Evolutionary conservation across 1,139 yeast genomes (phyloP), one percentile per base, ranked within the genome.

Genomic region (Hanseniaspora sp.): DNA sequence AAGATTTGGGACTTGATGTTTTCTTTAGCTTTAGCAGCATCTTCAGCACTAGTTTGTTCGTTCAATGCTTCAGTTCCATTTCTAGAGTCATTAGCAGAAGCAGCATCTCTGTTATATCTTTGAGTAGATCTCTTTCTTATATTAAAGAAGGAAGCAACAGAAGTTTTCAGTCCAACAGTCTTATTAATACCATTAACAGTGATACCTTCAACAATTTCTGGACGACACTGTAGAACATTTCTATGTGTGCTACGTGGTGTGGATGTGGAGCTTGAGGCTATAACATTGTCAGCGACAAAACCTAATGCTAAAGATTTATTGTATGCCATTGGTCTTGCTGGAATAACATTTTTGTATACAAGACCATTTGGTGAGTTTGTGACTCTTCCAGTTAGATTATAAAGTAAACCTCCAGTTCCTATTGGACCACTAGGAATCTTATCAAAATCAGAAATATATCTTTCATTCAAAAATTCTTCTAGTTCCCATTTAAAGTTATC

Each of bases 301-400:
- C 54, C 54, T 33, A 51, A 15, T 7, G 54, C 17, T 43, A 51
- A 38, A 23, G 37, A 29, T 29, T 12, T 44, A 29, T 44, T 51
- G 29, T 44, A 13, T 11, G 42, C 12, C 70, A 45, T 44, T 9
- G 42, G 35, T 71, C 96, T 80, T 58, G 94, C 95, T 15, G 85
- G 84, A 13, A 80, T 82, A 39, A 82, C 72, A 56, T 73, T 72
- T 38, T 79, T 78, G 56, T 78, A 73, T 55, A 75, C 71, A 41
- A 82, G 70, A 48, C 96, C 96, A 60, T 82, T 78, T 35, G 95
- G 95, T 2, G 88, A 76, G 68, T 83, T 85, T 58, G 74, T 66
- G 49, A 86, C 71, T 65, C 88, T 76, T 7, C 95, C 95, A 59
- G 76, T 77, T 60, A 83, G 76, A 51, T 75, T 75, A 63, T 86